These are phyloP conservation scores for Salix caprea DNA, from an alignment of 345 rosid species.

Conservation along the genomic window DNA sequence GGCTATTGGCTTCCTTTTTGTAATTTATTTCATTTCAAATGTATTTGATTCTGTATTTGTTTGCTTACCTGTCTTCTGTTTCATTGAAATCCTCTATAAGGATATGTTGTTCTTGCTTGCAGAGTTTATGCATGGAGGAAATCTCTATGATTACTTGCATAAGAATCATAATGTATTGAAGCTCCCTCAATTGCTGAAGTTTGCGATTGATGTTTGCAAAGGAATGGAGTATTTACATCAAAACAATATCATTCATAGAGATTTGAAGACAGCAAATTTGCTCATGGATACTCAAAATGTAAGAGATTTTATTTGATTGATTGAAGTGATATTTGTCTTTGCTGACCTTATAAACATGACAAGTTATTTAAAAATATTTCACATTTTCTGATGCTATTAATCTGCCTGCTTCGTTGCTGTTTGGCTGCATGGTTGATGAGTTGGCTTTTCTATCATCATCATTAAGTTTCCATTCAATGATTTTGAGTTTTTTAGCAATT, in stretches of 20 bases:
- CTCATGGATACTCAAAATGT: conserved; percentile 62
- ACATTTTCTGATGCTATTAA: not conserved
- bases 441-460: not conserved
- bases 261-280: conserved; percentile 75
- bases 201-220: conserved; percentile 63
- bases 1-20: not conserved
- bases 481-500: not conserved
- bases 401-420: not conserved
- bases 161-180: conserved; percentile 46
- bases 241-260: conserved; percentile 66
- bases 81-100: not conserved
- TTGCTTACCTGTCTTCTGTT: not conserved
- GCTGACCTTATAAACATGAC: not conserved
- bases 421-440: not conserved
- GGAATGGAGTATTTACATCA: conserved; percentile 81
- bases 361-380: not conserved
- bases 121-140: conserved; percentile 82
- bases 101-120: conserved; percentile 23
- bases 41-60: not conserved
- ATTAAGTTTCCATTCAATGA: not conserved
- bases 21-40: not conserved
- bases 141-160: conserved; percentile 65
- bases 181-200: conserved; percentile 51
- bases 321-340: conserved; percentile 1
- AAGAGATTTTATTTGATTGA: conserved; percentile 10